These are phyloP conservation scores for Salix purpurea DNA, from an alignment of 345 rosid genomes.

Conservation along the genomic window DNA sequence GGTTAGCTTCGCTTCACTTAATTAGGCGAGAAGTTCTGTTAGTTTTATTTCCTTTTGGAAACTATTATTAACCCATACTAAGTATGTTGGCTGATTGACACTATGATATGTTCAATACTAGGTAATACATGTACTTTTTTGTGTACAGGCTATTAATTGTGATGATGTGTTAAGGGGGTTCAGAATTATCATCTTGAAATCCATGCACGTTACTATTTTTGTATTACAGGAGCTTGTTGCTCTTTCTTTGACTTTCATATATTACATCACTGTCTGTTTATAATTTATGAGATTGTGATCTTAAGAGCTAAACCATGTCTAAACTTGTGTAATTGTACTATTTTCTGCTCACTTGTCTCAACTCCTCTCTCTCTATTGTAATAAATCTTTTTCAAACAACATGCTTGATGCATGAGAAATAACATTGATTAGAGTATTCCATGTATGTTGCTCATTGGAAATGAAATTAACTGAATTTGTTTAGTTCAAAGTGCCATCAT, in stretches of 20 bases:
- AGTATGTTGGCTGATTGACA: not conserved
- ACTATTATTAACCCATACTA: not conserved
- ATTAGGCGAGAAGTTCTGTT: not conserved
- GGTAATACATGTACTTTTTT: not conserved
- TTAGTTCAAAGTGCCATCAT: not conserved
- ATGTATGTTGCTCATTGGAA: not conserved
- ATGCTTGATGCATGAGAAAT: not conserved
- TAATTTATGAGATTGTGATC: not conserved
- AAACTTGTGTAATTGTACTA: not conserved
- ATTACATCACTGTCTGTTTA: not conserved
- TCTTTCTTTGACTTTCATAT: not conserved
- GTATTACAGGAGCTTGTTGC: not conserved
- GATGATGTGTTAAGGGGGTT: not conserved
- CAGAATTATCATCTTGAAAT: not conserved
- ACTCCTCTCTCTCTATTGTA: not conserved
- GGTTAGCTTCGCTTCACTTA: conserved; percentile 34
- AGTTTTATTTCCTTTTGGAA: not conserved
- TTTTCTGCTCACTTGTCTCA: not conserved
- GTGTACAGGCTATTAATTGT: not conserved
- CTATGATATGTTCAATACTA: not conserved
- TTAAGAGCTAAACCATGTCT: not conserved
- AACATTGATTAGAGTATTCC: not conserved
- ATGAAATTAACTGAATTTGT: not conserved
- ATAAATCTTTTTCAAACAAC: not conserved
- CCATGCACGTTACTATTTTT: not conserved